These are phyloP conservation scores for Zostera marina DNA, from an alignment of 116 monocot species.

Conservation along the genomic window DNA sequence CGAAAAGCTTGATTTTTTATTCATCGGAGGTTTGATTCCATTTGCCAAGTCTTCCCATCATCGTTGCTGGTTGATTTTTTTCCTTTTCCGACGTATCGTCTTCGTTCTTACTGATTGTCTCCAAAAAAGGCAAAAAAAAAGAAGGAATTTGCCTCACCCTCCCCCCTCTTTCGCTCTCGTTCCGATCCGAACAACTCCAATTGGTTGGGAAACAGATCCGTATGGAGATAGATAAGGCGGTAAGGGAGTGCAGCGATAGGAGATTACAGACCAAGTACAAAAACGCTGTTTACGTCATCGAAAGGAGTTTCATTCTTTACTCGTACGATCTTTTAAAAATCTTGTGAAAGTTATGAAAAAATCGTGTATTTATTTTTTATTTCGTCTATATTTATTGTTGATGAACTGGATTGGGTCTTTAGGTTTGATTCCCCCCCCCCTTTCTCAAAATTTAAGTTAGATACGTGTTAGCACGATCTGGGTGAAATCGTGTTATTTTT, in stretches of 20 bases:
- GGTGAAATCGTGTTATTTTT: background rate
- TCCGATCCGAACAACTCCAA: too few relatives aligned
- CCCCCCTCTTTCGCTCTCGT: too few relatives aligned
- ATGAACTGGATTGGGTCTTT: background rate
- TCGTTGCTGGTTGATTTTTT: too few relatives aligned
- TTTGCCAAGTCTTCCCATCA: too few relatives aligned
- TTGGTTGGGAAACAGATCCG: background rate
- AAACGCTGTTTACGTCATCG: constrained; percentile 54
- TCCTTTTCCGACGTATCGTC: too few relatives aligned
- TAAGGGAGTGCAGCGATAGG: constrained; percentile 41
- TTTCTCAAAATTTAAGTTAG: background rate
- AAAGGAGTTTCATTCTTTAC: constrained; percentile 62
- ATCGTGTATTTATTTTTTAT: background rate
- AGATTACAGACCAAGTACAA: constrained; percentile 70
- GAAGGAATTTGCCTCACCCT: too few relatives aligned
- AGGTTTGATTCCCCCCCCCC: background rate
- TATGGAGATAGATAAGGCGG: constrained; percentile 75
- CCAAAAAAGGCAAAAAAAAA: too few relatives aligned
- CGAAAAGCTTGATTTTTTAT: too few relatives aligned
- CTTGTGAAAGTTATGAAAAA: background rate
- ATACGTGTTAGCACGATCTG: background rate
- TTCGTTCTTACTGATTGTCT: too few relatives aligned
- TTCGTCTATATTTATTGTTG: background rate
- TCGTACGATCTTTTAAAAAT: constrained; percentile 9
- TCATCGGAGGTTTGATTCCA: too few relatives aligned